phyloP scores from a whole-genome alignment of 1,139 yeast genomes.

The Eremothecium cymbalariae region DNA sequence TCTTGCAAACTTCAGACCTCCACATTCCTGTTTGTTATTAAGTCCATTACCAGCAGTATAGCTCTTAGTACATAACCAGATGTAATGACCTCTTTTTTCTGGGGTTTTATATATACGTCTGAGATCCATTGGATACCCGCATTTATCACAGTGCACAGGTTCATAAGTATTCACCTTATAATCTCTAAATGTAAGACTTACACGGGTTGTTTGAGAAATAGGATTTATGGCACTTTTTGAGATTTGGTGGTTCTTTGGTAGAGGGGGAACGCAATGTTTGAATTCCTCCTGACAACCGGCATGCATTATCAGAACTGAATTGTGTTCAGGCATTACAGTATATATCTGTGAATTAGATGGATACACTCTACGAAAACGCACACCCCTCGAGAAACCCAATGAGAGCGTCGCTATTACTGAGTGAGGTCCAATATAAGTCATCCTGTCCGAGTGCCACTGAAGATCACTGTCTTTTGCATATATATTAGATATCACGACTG shows the following conservation, averaged over 20 bases:
- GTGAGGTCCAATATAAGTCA: slow-evolving; percentile 63
- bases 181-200: slow-evolving; percentile 58
- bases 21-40: slow-evolving; percentile 36
- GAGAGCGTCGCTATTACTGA: slow-evolving; percentile 58
- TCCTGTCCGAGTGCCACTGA: slow-evolving; percentile 68
- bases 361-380: slow-evolving; percentile 43
- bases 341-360: slow-evolving; percentile 21
- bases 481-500: slow-evolving; percentile 48
- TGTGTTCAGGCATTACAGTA: slow-evolving; percentile 13
- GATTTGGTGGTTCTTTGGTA: slow-evolving; percentile 27
- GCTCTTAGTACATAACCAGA: slow-evolving; percentile 44
- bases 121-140: slow-evolving; percentile 40
- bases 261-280: slow-evolving; percentile 48
- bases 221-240: slow-evolving; percentile 38
- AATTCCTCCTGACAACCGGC: slow-evolving; percentile 70
- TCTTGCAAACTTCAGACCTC: slow-evolving; percentile 43
- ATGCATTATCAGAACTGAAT: slow-evolving; percentile 54
- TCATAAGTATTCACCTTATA: slow-evolving; percentile 33
- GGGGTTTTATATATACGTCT: slow-evolving; percentile 41
- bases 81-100: slow-evolving; percentile 41
- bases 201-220: slow-evolving; percentile 42
- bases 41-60: slow-evolving; percentile 33
- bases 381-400: slow-evolving; percentile 60
- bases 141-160: slow-evolving; percentile 45
- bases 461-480: slow-evolving; percentile 46